Evolutionary conservation across 1,139 yeast species (phyloP).

Genomic region (Candida smagusa): DNA sequence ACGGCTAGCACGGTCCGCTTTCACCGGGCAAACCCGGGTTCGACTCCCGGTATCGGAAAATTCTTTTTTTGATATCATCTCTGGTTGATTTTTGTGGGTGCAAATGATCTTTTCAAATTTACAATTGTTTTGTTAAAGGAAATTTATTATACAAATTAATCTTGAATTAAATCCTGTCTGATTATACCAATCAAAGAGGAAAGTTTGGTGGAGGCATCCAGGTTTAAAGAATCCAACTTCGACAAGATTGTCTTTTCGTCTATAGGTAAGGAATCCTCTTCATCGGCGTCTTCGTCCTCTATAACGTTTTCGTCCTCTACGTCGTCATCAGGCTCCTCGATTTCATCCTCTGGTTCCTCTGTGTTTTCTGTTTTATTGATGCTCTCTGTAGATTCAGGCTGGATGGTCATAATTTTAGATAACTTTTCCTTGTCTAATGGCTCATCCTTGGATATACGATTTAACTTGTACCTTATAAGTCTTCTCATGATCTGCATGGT

Average conservation of each 20-base stretch:
- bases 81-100: no score
- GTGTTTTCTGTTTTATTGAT: constrained; percentile 12
- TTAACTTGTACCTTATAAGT: constrained; percentile 69
- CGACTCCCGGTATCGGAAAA: constrained; percentile 76
- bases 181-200: constrained; percentile 42
- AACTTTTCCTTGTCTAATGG: constrained; percentile 40
- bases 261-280: constrained; percentile 12
- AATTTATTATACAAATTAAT: no score
- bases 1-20: constrained; percentile 84
- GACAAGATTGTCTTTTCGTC: constrained; percentile 25
- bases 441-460: constrained; percentile 47
- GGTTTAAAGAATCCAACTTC: constrained; percentile 33
- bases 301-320: constrained; percentile 16
- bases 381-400: constrained; percentile 28
- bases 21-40: constrained; percentile 83
- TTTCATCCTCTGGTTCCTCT: constrained; percentile 18
- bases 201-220: constrained; percentile 37
- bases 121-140: no score
- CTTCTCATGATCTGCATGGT: constrained; percentile 64
- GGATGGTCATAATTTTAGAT: constrained; percentile 39
- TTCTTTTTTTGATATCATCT: no score
- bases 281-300: constrained; percentile 13
- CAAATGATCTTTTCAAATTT: no score
- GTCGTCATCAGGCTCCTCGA: constrained; percentile 19
- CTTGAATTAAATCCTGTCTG: constrained; percentile 35